These are phyloP conservation scores for Favolaschia claudopus DNA, from an alignment of 768 basidiomycete genomes.

Conservation along the genomic window DNA sequence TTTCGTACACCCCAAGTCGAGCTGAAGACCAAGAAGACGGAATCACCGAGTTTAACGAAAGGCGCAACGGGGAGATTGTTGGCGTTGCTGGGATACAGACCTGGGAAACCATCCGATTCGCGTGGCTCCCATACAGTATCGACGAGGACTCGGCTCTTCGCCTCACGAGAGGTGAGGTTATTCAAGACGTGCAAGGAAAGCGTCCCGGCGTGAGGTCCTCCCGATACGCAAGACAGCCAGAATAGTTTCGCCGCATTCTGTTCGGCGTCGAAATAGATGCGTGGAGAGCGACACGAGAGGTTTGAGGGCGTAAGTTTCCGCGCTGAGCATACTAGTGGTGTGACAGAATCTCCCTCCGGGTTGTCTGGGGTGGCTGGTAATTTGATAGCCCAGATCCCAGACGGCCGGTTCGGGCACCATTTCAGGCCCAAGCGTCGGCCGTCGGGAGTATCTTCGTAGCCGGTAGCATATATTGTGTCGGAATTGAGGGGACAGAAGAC, in stretches of 20 bases:
- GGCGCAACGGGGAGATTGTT: slow-evolving; percentile 52
- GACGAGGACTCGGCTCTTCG: slow-evolving; percentile 41
- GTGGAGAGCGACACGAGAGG: slow-evolving; percentile 67
- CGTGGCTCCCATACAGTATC: slow-evolving; percentile 49
- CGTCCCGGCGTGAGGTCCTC: slow-evolving; percentile 68
- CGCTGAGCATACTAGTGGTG: slow-evolving; percentile 22
- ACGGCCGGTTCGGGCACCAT: slow-evolving; percentile 65
- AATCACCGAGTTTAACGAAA: slow-evolving; percentile 39
- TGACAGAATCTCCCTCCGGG: slow-evolving; percentile 8
- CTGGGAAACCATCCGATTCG: slow-evolving; percentile 57
- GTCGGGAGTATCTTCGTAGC: slow-evolving; percentile 66
- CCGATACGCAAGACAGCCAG: slow-evolving; percentile 62
- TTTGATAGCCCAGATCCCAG: slow-evolving; percentile 61
- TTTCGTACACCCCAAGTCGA: slow-evolving; percentile 63
- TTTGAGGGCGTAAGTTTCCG: slow-evolving; percentile 52
- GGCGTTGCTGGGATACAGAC: slow-evolving; percentile 62
- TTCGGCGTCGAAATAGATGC: slow-evolving; percentile 42
- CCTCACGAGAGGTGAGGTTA: slow-evolving; percentile 35
- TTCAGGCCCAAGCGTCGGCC: slow-evolving; percentile 66
- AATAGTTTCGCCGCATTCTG: slow-evolving; percentile 42
- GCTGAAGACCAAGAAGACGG: slow-evolving; percentile 47
- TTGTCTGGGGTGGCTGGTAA: slow-evolving; percentile 28
- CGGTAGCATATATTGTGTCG: slow-evolving; percentile 60
- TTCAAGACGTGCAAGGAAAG: slow-evolving; percentile 56
- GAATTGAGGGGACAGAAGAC: slow-evolving; percentile 52